A percentile compares a stretch with the other conserved stretches of the same genome.
Conservation (phyloP, 768 basidiomycete genomes). For the Mycena olivaceomarginata region DNA sequence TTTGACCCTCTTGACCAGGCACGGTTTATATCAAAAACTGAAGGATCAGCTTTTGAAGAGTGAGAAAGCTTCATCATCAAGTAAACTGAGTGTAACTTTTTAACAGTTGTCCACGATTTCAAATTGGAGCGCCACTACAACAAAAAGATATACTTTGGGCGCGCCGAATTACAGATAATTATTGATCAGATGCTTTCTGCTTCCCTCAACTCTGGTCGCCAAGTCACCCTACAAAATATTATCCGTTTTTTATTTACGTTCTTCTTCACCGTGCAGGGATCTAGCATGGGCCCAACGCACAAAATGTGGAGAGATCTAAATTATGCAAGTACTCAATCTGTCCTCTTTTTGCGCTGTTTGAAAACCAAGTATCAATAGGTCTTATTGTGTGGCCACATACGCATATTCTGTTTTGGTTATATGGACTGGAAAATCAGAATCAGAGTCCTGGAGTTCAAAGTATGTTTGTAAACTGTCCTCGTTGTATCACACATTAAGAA, state of each 20-base stretch:
- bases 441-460: not conserved
- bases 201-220: not conserved
- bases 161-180: not conserved
- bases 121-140: not conserved
- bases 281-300: not conserved
- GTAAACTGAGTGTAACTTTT: not conserved
- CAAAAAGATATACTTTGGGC: not conserved
- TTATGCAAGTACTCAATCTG: not conserved
- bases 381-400: not conserved
- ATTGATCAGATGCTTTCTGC: not conserved
- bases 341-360: not conserved
- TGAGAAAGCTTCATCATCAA: not conserved
- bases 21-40: not conserved
- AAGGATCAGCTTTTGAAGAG: conserved; percentile 3
- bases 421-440: not conserved
- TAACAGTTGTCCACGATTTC: not conserved
- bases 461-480: not conserved
- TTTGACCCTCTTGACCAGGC: not conserved
- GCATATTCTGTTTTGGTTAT: not conserved
- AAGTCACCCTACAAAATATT: not conserved
- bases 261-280: not conserved
- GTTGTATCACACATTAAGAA: not conserved
- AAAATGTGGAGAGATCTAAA: not conserved
- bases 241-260: not conserved
- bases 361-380: not conserved